Evolutionary conservation across 305 asterid genomes (phyloP).

Genomic region (Euphrasia arctica): DNA sequence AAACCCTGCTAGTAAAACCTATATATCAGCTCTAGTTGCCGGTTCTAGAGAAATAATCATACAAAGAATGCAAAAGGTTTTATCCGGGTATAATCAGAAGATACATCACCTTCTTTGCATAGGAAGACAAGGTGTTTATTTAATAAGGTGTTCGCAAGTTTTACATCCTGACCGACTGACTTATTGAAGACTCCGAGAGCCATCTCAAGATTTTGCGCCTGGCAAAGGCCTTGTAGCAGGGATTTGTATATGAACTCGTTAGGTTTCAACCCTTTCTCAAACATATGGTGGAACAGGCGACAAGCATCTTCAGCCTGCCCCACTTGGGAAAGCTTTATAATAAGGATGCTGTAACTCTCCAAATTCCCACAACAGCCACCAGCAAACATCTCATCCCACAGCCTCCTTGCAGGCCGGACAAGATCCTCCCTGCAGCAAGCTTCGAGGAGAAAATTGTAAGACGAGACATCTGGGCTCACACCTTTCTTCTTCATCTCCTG

Average conservation of each 20-base stretch:
- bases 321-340: conserved; percentile 46
- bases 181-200: conserved; percentile 52
- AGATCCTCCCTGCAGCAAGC: conserved; percentile 85
- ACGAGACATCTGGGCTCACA: conserved; percentile 47
- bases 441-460: conserved; percentile 75
- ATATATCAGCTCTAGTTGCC: conserved; percentile 12
- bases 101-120: conserved; percentile 57
- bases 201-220: conserved; percentile 42
- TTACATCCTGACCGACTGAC: conserved; percentile 48
- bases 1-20: conserved; percentile 45
- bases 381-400: conserved; percentile 96
- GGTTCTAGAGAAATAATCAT: background rate
- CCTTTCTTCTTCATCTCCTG: conserved; percentile 88
- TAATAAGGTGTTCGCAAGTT: conserved; percentile 42
- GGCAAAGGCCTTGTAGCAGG: conserved; percentile 65
- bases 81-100: conserved; percentile 7
- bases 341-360: conserved; percentile 57
- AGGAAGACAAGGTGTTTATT: conserved; percentile 43
- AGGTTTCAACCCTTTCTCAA: conserved; percentile 56
- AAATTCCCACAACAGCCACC: conserved; percentile 68
- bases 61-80: background rate
- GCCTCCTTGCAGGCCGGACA: conserved; percentile 77
- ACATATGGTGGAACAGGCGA: conserved; percentile 64
- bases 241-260: conserved; percentile 45
- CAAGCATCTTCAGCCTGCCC: conserved; percentile 73